phyloP scores from a whole-genome alignment of 306 rosid species.

The Trifolium dubium region DNA sequence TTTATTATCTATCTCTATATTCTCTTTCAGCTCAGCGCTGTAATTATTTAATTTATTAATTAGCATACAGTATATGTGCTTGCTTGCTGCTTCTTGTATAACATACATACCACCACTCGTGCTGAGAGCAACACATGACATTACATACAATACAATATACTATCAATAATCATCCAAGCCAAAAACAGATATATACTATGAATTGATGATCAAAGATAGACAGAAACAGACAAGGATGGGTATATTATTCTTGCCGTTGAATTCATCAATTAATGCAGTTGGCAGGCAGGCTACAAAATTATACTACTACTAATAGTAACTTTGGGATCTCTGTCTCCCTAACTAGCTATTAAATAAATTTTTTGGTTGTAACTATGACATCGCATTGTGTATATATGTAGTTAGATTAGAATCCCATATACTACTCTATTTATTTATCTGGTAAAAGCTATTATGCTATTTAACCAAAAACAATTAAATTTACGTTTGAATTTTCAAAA shows the following conservation, averaged over 20 bases:
- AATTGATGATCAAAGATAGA: conserved; percentile 21
- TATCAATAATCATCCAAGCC: background rate
- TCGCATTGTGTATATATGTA: no score
- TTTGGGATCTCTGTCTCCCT: conserved; percentile 38
- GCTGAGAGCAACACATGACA: conserved; percentile 37
- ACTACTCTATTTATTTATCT: no score
- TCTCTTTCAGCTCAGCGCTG: background rate
- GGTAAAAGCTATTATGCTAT: no score
- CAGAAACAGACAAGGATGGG: conserved; percentile 41
- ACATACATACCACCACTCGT: conserved; percentile 16
- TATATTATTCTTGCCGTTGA: conserved; percentile 35
- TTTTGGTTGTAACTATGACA: no score
- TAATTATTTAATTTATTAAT: background rate
- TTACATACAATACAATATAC: background rate
- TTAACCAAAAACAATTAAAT: no score
- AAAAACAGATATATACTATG: background rate
- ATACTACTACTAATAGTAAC: conserved; percentile 23
- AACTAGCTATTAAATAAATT: background rate
- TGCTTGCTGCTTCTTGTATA: conserved; percentile 35
- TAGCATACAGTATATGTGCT: background rate
- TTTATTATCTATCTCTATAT: background rate
- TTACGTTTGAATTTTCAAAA: no score
- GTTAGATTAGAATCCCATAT: no score
- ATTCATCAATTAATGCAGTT: background rate
- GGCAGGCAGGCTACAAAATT: background rate